phyloP scores from a whole-genome alignment of 768 basidiomycete genomes.

The Suillus luteus region DNA sequence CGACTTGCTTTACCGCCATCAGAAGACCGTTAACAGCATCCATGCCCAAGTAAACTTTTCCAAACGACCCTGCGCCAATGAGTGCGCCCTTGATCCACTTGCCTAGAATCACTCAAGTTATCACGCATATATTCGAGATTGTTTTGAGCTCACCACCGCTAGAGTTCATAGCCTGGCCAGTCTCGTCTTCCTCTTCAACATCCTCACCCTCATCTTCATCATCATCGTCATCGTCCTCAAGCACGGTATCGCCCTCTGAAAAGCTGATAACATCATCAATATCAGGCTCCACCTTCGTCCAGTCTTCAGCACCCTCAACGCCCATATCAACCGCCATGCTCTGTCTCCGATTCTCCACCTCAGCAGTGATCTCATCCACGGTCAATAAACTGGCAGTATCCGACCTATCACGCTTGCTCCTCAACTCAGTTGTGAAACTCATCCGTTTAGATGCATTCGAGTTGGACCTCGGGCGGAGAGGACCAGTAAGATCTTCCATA shows the following conservation, averaged over 20 bases:
- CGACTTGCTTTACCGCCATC: conserved; percentile 98
- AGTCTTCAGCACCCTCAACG: conserved; percentile 61
- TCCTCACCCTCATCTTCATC: conserved; percentile 45
- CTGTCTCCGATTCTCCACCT: conserved; percentile 72
- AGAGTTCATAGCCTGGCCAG: conserved; percentile 54
- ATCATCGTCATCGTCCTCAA: conserved; percentile 49
- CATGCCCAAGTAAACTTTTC: conserved; percentile 95
- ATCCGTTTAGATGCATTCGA: conserved; percentile 60
- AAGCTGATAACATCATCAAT: conserved; percentile 50
- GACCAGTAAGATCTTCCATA: conserved; percentile 54
- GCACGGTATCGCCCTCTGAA: conserved; percentile 47
- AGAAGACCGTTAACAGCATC: conserved; percentile 86
- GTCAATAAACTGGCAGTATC: conserved; percentile 93
- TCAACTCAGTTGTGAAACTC: conserved; percentile 80
- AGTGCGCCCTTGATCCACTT: conserved; percentile 98
- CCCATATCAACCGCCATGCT: conserved; percentile 48
- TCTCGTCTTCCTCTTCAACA: conserved; percentile 49
- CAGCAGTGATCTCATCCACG: conserved; percentile 96
- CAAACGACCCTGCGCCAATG: conserved; percentile 93
- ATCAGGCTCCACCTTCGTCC: conserved; percentile 67
- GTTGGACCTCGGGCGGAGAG: conserved; percentile 39
- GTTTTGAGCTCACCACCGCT: conserved; percentile 45
- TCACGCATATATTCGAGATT: conserved; percentile 8
- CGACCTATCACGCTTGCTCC: conserved; percentile 80
- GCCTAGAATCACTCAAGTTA: conserved; percentile 41